A percentile compares a stretch with the other conserved stretches of the same genome.
phyloP scores from a whole-genome alignment of 2,329 filamentous ascomycete species.

The Aspergillus sp. region DNA sequence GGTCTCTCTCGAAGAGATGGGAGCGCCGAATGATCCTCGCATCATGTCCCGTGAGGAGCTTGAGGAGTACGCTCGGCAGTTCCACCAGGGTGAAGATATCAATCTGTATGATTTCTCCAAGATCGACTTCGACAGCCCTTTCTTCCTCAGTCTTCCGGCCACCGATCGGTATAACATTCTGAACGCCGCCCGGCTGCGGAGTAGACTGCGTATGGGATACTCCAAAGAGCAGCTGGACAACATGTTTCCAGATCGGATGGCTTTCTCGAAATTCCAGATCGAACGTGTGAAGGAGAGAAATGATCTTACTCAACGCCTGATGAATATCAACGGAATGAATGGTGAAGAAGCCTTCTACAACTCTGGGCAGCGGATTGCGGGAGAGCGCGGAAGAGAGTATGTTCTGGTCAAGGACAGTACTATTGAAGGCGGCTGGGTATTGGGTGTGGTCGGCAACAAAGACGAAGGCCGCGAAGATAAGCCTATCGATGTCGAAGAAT shows the following conservation, averaged over 20 bases:
- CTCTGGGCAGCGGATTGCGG: constrained; percentile 52
- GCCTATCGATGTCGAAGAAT: constrained; percentile 84
- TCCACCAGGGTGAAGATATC: constrained; percentile 88
- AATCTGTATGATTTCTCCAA: constrained; percentile 92
- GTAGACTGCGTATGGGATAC: constrained; percentile 88
- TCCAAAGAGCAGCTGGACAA: constrained; percentile 92
- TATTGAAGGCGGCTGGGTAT: constrained; percentile 90
- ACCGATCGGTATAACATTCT: constrained; percentile 95
- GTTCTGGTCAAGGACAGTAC: constrained; percentile 94
- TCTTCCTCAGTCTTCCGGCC: constrained; percentile 87
- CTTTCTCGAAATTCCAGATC: constrained; percentile 93
- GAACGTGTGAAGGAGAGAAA: constrained; percentile 91
- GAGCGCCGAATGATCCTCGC: constrained; percentile 83
- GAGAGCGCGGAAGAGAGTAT: constrained; percentile 90
- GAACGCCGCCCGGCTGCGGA: constrained; percentile 86
- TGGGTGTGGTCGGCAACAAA: constrained; percentile 88
- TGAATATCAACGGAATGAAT: constrained; percentile 91
- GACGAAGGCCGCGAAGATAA: constrained; percentile 76
- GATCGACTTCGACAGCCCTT: constrained; percentile 95
- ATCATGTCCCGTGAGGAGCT: constrained; percentile 96
- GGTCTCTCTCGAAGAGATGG: constrained; percentile 77
- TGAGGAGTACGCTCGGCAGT: constrained; percentile 89
- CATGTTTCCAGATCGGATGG: constrained; percentile 98
- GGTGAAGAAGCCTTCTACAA: constrained; percentile 69
- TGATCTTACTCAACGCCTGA: constrained; percentile 87